These are phyloP conservation scores for Scortechinia acanthostroma DNA, from an alignment of 2,329 filamentous ascomycete species.

Conservation along the genomic window DNA sequence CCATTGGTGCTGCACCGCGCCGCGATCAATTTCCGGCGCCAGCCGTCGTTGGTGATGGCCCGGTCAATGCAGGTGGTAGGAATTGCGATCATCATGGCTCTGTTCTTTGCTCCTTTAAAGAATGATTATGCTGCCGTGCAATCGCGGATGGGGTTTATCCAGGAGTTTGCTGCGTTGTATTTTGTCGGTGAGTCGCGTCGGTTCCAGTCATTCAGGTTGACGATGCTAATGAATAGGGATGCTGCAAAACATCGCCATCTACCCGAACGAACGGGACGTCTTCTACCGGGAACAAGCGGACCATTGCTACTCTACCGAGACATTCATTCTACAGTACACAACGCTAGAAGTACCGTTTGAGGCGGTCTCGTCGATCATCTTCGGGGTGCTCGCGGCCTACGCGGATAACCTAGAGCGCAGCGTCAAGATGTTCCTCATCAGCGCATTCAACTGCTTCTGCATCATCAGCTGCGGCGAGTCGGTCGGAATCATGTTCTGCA, in stretches of 20 bases:
- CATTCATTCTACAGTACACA: conserved; percentile 67
- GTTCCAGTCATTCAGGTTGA: too few species aligned
- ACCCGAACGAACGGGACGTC: conserved; percentile 66
- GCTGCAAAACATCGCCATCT: conserved; percentile 72
- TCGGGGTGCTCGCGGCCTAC: conserved; percentile 55
- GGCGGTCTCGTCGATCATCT: conserved; percentile 55
- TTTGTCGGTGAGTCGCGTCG: too few species aligned
- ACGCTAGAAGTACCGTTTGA: conserved; percentile 68
- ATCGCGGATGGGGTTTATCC: conserved; percentile 67
- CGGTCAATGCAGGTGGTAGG: conserved; percentile 34
- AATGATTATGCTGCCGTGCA: conserved; percentile 50
- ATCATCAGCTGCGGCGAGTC: conserved; percentile 71
- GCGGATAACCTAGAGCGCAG: conserved; percentile 60
- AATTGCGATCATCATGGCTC: conserved; percentile 30
- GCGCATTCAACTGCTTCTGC: conserved; percentile 64
- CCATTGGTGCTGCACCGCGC: conserved; percentile 63
- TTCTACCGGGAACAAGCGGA: conserved; percentile 75
- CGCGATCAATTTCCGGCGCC: conserved; percentile 44
- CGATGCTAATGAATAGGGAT: too few species aligned
- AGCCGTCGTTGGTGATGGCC: conserved; percentile 30
- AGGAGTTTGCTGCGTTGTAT: conserved; percentile 66
- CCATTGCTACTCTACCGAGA: conserved; percentile 62
- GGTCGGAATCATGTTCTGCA: conserved; percentile 75
- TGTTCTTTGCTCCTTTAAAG: conserved; percentile 44
- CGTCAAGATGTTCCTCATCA: conserved; percentile 58